Evolutionary conservation across 805 yeast species (phyloP).

Genomic region (Tetrapisispora phaffii): DNA sequence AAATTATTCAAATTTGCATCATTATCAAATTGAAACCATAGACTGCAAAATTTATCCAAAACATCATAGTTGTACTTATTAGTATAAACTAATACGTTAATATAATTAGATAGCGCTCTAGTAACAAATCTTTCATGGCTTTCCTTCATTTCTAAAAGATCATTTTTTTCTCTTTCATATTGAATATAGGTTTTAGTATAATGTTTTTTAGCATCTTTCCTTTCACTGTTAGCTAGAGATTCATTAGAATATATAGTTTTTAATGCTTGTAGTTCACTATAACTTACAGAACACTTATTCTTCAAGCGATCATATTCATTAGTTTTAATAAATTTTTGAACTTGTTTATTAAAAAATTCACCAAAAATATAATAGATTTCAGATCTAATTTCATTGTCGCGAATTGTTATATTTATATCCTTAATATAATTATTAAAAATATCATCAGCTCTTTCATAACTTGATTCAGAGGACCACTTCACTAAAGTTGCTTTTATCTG

Average conservation of each 20-base stretch:
- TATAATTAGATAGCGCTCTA: conserved; percentile 49
- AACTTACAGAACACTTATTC: conserved; percentile 34
- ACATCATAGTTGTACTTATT: conserved; percentile 43
- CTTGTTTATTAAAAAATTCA: conserved; percentile 60
- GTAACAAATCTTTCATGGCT: conserved; percentile 37
- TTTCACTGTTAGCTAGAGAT: conserved; percentile 36
- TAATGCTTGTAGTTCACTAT: conserved; percentile 41
- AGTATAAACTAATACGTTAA: conserved; percentile 41
- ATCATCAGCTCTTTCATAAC: conserved; percentile 52
- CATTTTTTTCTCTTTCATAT: conserved; percentile 39
- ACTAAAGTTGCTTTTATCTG: conserved; percentile 37
- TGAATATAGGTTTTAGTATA: conserved; percentile 41
- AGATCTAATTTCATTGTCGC: conserved; percentile 29
- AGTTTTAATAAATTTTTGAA: conserved; percentile 35
- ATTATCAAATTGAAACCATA: conserved; percentile 64
- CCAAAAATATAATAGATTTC: conserved; percentile 53
- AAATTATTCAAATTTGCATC: conserved; percentile 36
- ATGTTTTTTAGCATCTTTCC: conserved; percentile 43
- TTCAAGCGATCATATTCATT: conserved; percentile 37
- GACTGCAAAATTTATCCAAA: conserved; percentile 66
- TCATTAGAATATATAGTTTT: conserved; percentile 35
- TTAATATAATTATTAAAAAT: conserved; percentile 51
- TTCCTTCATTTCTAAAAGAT: conserved; percentile 32
- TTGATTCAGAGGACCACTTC: conserved; percentile 63
- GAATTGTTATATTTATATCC: conserved; percentile 18